Evolutionary conservation across 2,329 filamentous ascomycete species (phyloP).

Genomic region (Waltergamsia citrina): DNA sequence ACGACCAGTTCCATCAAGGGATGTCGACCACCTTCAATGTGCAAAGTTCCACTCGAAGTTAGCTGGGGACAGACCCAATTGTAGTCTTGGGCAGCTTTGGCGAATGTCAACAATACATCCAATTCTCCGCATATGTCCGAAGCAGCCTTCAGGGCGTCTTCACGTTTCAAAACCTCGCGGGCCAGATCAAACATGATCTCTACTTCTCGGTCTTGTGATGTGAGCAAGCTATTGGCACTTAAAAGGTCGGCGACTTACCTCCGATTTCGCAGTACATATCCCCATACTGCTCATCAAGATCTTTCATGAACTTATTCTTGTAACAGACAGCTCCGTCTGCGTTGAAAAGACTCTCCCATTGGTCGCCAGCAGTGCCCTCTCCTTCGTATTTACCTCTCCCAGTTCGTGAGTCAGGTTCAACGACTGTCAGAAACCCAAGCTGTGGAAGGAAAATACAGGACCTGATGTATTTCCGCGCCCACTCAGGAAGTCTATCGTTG

Average conservation of each 20-base stretch:
- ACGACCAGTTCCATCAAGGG: conserved; percentile 79
- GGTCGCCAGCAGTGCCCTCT: conserved; percentile 39
- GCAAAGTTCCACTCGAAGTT: conserved; percentile 58
- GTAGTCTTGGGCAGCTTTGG: conserved; percentile 66
- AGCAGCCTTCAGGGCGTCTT: conserved; percentile 54
- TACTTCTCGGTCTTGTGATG: conserved; percentile 64
- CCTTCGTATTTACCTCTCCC: conserved; percentile 56
- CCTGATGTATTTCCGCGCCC: conserved; percentile 40
- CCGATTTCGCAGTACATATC: conserved; percentile 81
- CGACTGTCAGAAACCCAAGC: conserved; percentile 77
- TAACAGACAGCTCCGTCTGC: conserved; percentile 69
- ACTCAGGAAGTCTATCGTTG: conserved; percentile 50
- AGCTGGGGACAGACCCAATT: conserved; percentile 62
- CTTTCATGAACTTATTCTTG: conserved; percentile 73
- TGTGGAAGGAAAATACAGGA: conserved; percentile 90
- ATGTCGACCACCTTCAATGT: conserved; percentile 73
- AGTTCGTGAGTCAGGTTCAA: conserved; percentile 42
- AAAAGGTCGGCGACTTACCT: conserved; percentile 36
- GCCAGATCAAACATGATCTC: conserved; percentile 76
- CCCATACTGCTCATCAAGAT: conserved; percentile 73
- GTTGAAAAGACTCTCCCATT: conserved; percentile 72
- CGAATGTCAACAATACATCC: conserved; percentile 75
- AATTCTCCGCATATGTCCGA: conserved; percentile 81
- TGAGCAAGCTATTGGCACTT: conserved; percentile 10
- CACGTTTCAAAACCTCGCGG: conserved; percentile 58